Conservation (phyloP, 345 rosid species). For the Gossypium herbaceum region DNA sequence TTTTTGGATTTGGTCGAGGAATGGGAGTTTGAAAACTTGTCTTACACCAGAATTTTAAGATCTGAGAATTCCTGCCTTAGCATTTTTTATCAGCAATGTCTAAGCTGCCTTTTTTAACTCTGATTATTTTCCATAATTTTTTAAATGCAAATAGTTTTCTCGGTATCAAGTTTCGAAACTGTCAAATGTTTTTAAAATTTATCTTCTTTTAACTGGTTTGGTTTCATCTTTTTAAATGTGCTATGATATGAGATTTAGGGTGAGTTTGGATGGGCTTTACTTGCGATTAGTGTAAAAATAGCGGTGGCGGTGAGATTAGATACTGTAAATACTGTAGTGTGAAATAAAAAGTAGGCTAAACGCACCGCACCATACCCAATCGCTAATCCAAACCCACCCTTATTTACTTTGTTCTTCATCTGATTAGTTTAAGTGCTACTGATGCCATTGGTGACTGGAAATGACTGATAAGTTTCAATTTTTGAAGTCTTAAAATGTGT, state of each 20-base stretch:
- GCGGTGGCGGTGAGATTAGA: too few species aligned
- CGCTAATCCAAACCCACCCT: too few species aligned
- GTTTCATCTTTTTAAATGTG: neutral
- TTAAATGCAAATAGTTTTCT: neutral
- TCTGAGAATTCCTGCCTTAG: neutral
- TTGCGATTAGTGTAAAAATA: too few species aligned
- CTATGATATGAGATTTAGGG: neutral
- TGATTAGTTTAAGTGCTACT: neutral
- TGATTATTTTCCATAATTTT: neutral
- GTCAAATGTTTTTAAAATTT: neutral
- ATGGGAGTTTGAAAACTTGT: neutral
- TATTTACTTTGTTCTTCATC: neutral
- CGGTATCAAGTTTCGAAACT: neutral
- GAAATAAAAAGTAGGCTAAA: too few species aligned
- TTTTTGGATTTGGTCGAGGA: neutral
- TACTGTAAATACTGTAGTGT: too few species aligned
- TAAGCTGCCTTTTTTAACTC: neutral
- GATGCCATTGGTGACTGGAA: neutral
- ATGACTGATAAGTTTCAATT: neutral
- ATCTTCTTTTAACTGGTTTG: neutral
- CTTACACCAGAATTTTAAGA: neutral
- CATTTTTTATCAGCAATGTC: neutral
- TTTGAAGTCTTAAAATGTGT: neutral
- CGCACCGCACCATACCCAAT: too few species aligned
- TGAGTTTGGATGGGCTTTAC: too few species aligned